Evolutionary conservation across 192 early-diverging fungal genomes (phyloP).

Genomic region (Cetraspora pellucida): DNA sequence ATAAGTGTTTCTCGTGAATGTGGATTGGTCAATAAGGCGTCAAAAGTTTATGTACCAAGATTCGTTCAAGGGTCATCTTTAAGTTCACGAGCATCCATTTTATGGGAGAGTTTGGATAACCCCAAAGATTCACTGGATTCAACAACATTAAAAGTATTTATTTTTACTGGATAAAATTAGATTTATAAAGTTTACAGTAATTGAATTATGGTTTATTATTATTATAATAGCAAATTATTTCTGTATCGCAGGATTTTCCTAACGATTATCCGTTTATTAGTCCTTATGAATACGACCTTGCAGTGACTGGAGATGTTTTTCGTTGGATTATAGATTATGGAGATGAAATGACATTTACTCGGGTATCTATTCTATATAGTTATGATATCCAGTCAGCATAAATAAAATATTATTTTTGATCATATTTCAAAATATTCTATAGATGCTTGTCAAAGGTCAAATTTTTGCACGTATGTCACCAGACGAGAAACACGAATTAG

Average conservation of each 20-base stretch:
- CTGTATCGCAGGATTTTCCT: constrained; percentile 26
- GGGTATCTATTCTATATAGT: not conserved
- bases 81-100: constrained; percentile 59
- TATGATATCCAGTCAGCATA: not conserved
- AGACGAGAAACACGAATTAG: constrained; percentile 95
- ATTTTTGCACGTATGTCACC: constrained; percentile 99
- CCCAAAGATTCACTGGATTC: constrained; percentile 47
- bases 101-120: constrained; percentile 71
- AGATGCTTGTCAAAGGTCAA: constrained; percentile 88
- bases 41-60: constrained; percentile 78
- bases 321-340: constrained; percentile 90
- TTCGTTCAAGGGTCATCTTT: constrained; percentile 59
- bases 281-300: constrained; percentile 71
- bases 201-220: no score
- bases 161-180: not conserved
- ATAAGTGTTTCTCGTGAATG: constrained; percentile 94
- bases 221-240: no score
- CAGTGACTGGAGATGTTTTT: constrained; percentile 96
- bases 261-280: constrained; percentile 41
- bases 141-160: constrained; percentile 48
- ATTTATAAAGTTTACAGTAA: not conserved
- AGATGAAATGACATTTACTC: constrained; percentile 3
- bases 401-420: not conserved
- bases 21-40: constrained; percentile 75
- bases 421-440: constrained; percentile 48